Evolutionary conservation across 805 yeast species (phyloP).

Genomic region (Saccharomycopsis sp.): DNA sequence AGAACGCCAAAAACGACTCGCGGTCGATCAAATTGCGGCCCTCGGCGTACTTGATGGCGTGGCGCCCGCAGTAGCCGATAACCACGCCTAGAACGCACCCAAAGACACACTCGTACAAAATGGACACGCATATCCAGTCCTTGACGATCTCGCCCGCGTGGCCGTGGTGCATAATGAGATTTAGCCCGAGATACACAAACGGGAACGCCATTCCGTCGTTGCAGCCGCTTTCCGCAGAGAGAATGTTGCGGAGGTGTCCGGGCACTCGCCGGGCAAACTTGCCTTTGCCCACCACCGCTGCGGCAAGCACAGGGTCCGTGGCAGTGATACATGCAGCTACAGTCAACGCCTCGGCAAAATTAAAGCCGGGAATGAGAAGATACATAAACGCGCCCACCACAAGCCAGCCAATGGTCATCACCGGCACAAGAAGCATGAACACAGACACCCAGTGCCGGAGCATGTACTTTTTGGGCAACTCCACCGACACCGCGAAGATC

Average conservation of each 20-base stretch:
- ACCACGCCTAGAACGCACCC: slow-evolving; percentile 70
- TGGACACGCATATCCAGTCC: slow-evolving; percentile 72
- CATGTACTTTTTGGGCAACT: slow-evolving; percentile 86
- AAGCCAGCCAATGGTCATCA: slow-evolving; percentile 89
- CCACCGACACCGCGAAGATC: slow-evolving; percentile 92
- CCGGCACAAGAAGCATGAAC: slow-evolving; percentile 66
- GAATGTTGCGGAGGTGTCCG: slow-evolving; percentile 78
- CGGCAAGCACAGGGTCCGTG: slow-evolving; percentile 91
- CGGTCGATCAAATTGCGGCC: slow-evolving; percentile 64
- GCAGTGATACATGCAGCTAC: slow-evolving; percentile 89
- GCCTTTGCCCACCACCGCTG: slow-evolving; percentile 93
- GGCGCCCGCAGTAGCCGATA: slow-evolving; percentile 66
- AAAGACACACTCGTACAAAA: slow-evolving; percentile 74
- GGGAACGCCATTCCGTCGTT: slow-evolving; percentile 98
- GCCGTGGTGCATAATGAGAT: slow-evolving; percentile 59
- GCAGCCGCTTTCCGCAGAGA: slow-evolving; percentile 84
- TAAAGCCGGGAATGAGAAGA: slow-evolving; percentile 65
- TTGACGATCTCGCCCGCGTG: slow-evolving; percentile 62
- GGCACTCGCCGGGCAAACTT: slow-evolving; percentile 87
- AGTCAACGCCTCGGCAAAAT: slow-evolving; percentile 63
- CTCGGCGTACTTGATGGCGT: slow-evolving; percentile 70
- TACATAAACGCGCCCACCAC: slow-evolving; percentile 74
- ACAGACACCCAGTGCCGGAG: slow-evolving; percentile 76
- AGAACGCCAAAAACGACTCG: slow-evolving; percentile 82
- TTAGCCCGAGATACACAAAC: slow-evolving; percentile 65